phyloP scores from a whole-genome alignment of 2,329 filamentous ascomycete genomes.

The Aplosporella prunicola region DNA sequence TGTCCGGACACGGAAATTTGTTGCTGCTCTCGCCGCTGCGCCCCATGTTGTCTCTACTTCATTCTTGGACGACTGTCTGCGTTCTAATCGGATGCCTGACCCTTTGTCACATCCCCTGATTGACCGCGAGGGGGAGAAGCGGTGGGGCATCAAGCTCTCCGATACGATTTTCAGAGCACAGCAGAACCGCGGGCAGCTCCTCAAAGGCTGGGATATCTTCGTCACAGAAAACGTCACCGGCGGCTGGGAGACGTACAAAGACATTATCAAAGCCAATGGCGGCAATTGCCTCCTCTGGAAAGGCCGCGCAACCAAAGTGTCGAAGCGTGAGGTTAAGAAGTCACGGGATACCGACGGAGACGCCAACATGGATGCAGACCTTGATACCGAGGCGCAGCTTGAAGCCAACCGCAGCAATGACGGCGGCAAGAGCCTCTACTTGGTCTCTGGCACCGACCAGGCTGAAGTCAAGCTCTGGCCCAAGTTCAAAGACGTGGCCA shows the following conservation, averaged over 20 bases:
- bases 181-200: conserved; percentile 64
- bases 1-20: conserved; percentile 87
- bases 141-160: conserved; percentile 58
- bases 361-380: conserved; percentile 18
- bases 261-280: conserved; percentile 81
- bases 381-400: conserved; percentile 21
- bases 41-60: conserved; percentile 66
- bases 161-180: conserved; percentile 62
- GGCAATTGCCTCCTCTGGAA: conserved; percentile 71
- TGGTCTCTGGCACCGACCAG: conserved; percentile 58
- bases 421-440: conserved; percentile 52
- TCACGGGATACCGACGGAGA: conserved; percentile 12
- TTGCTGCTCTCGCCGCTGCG: conserved; percentile 73
- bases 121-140: conserved; percentile 64
- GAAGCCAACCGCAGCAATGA: conserved; percentile 43
- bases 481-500: conserved; percentile 70
- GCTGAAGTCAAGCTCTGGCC: conserved; percentile 69
- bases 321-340: conserved; percentile 23
- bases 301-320: conserved; percentile 55
- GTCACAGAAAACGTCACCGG: conserved; percentile 73
- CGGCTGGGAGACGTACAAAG: conserved; percentile 72
- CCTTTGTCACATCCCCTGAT: conserved; percentile 57
- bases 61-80: conserved; percentile 71
- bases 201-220: conserved; percentile 70
- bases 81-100: conserved; percentile 55